Percentiles rank a stretch among this genome's conserved stretches.
These are phyloP conservation scores for Tolypocladium tundrense DNA, from an alignment of 2,329 filamentous ascomycete species.

Conservation along the genomic window DNA sequence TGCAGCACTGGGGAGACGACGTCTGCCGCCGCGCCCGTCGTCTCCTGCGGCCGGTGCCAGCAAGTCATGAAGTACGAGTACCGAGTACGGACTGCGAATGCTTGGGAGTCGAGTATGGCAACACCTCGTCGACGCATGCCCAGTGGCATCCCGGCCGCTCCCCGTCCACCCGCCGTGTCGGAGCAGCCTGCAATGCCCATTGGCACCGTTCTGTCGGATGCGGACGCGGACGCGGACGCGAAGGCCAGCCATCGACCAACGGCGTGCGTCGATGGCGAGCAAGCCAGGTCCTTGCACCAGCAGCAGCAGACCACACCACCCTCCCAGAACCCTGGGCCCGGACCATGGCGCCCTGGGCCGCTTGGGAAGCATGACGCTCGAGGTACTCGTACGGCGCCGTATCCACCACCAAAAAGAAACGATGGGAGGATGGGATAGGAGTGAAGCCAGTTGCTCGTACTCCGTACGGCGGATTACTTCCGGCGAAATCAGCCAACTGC, in stretches of 20 bases:
- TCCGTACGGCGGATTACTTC: too few relatives aligned
- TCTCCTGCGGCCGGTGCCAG: background rate
- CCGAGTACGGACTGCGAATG: too few relatives aligned
- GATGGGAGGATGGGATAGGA: background rate
- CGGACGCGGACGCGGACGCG: constrained; percentile 3
- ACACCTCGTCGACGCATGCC: background rate
- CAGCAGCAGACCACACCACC: background rate
- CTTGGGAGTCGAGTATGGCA: background rate
- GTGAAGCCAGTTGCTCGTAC: background rate
- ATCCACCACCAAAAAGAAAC: background rate
- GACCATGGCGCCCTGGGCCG: background rate
- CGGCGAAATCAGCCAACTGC: background rate
- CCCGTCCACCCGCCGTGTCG: background rate
- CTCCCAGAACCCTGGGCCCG: background rate
- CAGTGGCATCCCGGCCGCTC: background rate
- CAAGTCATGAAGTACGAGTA: background rate
- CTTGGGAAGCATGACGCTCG: background rate
- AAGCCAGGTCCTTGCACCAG: too few relatives aligned
- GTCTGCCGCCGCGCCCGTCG: background rate
- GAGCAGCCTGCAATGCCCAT: constrained; percentile 4
- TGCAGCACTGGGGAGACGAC: background rate
- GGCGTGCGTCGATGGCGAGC: background rate
- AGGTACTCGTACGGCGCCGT: background rate
- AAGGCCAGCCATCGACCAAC: background rate
- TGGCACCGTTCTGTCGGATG: constrained; percentile 11